A percentile compares a stretch with the other conserved stretches of the same genome.
These are phyloP conservation scores for Penicillium antarcticum DNA, from an alignment of 495 filamentous ascomycete species.

Conservation along the genomic window DNA sequence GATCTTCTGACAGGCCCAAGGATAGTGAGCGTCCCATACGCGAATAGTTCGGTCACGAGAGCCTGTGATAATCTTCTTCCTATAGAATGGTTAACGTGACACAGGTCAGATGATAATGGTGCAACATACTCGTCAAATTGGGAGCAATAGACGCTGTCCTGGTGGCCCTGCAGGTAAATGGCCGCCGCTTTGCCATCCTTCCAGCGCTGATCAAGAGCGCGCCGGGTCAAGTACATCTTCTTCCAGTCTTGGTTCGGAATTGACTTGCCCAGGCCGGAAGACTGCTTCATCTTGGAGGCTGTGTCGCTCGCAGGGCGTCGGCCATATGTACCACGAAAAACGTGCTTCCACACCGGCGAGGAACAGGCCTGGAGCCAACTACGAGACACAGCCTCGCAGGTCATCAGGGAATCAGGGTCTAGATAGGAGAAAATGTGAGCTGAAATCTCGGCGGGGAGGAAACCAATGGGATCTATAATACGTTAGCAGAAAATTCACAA, in stretches of 20 bases:
- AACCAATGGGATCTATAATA: conserved; percentile 59
- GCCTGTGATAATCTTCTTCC: conserved; percentile 92
- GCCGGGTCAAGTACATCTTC: conserved; percentile 72
- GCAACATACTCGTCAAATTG: conserved; percentile 88
- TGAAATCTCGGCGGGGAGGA: conserved; percentile 68
- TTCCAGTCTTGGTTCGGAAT: conserved; percentile 72
- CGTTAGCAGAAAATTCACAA: conserved; percentile 10
- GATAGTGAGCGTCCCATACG: conserved; percentile 86
- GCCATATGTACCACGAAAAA: conserved; percentile 68
- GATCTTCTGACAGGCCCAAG: conserved; percentile 74
- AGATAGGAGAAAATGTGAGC: conserved; percentile 70
- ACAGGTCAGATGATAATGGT: background rate
- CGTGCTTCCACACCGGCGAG: conserved; percentile 71
- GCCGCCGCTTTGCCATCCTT: conserved; percentile 69
- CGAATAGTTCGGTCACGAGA: conserved; percentile 93
- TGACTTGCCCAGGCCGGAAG: conserved; percentile 49
- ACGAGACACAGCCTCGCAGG: conserved; percentile 58
- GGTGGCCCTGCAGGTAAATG: conserved; percentile 87
- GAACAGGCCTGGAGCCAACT: conserved; percentile 62
- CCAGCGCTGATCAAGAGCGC: conserved; percentile 76
- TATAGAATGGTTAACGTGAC: conserved; percentile 25
- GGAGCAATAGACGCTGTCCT: conserved; percentile 93
- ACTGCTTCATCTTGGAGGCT: conserved; percentile 40
- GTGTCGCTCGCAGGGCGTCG: conserved; percentile 36
- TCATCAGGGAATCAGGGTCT: conserved; percentile 62